Conservation (phyloP, 257 asterid genomes). For the Solanum lycopersicoides region DNA sequence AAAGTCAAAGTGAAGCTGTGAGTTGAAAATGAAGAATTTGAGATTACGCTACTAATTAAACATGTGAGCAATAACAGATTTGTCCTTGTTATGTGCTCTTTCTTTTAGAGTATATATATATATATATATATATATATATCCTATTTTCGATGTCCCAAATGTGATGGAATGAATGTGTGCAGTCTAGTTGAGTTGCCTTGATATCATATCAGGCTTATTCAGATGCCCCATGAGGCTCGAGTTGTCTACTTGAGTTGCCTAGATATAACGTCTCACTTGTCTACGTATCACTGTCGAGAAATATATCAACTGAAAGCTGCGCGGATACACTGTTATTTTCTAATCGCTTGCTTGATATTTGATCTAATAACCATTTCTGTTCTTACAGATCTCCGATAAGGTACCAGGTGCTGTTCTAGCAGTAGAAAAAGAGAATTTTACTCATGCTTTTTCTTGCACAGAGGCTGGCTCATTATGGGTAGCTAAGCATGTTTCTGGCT, state of each 20-base stretch:
- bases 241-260: not conserved
- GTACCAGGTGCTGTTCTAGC: conserved; percentile 33
- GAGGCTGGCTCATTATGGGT: conserved; percentile 70
- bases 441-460: conserved; percentile 86
- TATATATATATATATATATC: not conserved
- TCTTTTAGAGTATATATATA: not conserved
- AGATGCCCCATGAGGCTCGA: not conserved
- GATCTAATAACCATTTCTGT: not conserved
- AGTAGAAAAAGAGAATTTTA: conserved; percentile 53
- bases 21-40: not conserved
- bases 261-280: not conserved
- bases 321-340: not conserved
- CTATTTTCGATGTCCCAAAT: not conserved
- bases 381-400: conserved; percentile 43
- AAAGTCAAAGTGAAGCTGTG: not conserved
- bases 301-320: not conserved
- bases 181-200: not conserved
- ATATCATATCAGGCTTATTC: not conserved
- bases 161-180: not conserved
- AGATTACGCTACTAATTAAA: not conserved
- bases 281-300: not conserved
- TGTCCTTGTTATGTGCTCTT: not conserved
- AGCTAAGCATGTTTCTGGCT: conserved; percentile 50
- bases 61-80: not conserved
- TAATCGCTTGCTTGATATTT: not conserved